Conservation (phyloP, 768 basidiomycete species). For the Tulasnella sp. region DNA sequence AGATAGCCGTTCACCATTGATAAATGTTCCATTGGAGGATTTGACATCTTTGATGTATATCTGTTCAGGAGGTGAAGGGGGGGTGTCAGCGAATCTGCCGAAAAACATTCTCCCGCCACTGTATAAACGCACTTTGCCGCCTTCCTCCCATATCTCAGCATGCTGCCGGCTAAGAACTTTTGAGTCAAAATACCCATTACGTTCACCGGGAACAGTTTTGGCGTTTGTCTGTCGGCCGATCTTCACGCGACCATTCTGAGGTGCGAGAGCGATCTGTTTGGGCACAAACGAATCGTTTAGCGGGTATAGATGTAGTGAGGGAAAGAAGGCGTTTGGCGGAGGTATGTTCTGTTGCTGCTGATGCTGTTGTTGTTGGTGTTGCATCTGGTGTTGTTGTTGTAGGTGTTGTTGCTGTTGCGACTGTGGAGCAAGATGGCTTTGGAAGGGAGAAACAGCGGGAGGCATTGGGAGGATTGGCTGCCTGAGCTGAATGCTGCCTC, state of each 20-base stretch:
- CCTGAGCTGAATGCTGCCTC: too few species aligned
- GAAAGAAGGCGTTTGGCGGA: conserved; percentile 17
- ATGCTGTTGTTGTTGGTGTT: not conserved
- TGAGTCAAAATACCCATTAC: conserved; percentile 94
- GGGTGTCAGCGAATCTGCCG: too few species aligned
- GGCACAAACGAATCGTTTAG: conserved; percentile 90
- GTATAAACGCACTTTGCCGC: conserved; percentile 54
- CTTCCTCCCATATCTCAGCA: conserved; percentile 93
- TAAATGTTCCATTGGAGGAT: conserved; percentile 96
- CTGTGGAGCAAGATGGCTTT: too few species aligned
- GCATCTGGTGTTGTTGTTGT: too few species aligned
- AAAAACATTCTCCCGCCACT: too few species aligned
- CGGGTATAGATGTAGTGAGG: conserved; percentile 58
- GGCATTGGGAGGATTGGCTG: too few species aligned
- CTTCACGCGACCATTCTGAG: conserved; percentile 58
- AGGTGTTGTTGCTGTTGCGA: too few species aligned
- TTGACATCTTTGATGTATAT: conserved; percentile 98
- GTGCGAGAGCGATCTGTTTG: conserved; percentile 73
- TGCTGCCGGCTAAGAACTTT: conserved; percentile 91
- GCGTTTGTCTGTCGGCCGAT: conserved; percentile 94
- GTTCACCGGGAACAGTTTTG: conserved; percentile 81
- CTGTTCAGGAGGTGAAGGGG: conserved; percentile 32
- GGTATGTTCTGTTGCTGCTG: conserved; percentile 4
- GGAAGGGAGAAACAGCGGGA: too few species aligned
- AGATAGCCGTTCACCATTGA: conserved; percentile 88